Conservation (phyloP, 2,329 filamentous ascomycete species). For the Aspergillus pseudoviridinutans region DNA sequence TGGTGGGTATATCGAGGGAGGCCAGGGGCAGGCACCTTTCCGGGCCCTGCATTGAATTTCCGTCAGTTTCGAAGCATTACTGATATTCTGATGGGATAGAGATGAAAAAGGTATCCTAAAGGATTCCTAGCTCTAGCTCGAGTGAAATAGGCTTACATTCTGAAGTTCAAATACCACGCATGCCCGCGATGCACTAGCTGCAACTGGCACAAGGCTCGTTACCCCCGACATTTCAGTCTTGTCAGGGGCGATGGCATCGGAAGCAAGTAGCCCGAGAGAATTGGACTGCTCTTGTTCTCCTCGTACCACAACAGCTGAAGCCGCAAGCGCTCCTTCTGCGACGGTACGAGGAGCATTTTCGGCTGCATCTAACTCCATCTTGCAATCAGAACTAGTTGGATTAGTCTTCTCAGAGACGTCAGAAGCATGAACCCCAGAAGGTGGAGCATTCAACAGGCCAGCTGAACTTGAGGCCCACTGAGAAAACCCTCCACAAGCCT, state of each 20-base stretch:
- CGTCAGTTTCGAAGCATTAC: background rate
- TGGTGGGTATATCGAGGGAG: constrained; percentile 5
- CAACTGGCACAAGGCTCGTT: background rate
- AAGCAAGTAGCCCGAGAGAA: background rate
- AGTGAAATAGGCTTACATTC: background rate
- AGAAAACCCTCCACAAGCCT: background rate
- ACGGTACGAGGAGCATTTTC: background rate
- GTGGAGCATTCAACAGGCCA: background rate
- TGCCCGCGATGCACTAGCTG: background rate
- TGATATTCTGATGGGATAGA: background rate
- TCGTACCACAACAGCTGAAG: background rate
- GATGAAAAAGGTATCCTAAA: background rate
- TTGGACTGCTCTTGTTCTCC: background rate
- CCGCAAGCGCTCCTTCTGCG: background rate
- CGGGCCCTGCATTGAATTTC: background rate
- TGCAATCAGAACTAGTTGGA: background rate
- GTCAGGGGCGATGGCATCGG: background rate
- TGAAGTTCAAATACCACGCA: background rate
- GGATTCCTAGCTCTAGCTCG: background rate
- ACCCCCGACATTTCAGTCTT: background rate
- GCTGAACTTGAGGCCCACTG: background rate
- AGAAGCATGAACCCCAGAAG: background rate
- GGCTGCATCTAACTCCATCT: background rate
- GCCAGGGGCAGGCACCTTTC: background rate
- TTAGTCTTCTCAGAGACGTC: background rate